These are phyloP conservation scores for Shiraia sp. DNA, from an alignment of 2,329 filamentous ascomycete genomes.

Conservation along the genomic window DNA sequence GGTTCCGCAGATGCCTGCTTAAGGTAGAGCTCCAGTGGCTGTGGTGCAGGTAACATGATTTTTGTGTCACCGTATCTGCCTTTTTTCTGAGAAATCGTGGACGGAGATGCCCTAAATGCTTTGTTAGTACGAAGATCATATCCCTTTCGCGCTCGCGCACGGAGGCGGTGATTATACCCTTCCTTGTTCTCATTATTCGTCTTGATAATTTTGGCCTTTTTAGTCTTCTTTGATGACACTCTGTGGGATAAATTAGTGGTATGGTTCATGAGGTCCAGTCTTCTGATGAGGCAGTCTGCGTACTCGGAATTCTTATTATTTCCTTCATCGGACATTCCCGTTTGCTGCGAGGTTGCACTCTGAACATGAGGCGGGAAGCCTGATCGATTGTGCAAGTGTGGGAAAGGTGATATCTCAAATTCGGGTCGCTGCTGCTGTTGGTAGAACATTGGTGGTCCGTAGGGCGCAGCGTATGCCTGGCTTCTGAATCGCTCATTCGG, in stretches of 20 bases:
- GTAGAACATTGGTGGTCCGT: slow-evolving; percentile 10
- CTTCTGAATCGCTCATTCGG: slow-evolving; percentile 10
- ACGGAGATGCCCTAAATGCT: slow-evolving; percentile 12
- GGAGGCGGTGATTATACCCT: slow-evolving; percentile 23
- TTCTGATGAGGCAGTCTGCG: too few relatives aligned
- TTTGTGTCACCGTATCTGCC: slow-evolving; percentile 27
- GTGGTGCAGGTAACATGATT: slow-evolving; percentile 56
- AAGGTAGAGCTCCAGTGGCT: slow-evolving; percentile 66
- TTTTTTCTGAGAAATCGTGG: slow-evolving; percentile 12
- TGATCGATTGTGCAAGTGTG: too few relatives aligned
- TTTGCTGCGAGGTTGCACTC: too few relatives aligned
- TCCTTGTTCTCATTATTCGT: slow-evolving; percentile 13
- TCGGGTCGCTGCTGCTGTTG: slow-evolving; percentile 6
- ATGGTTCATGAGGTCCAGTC: too few relatives aligned
- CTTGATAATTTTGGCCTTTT: too few relatives aligned
- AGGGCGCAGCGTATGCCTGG: slow-evolving; percentile 8
- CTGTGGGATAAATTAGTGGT: too few relatives aligned
- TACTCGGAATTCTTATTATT: too few relatives aligned
- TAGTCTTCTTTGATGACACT: too few relatives aligned
- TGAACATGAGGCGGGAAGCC: too few relatives aligned
- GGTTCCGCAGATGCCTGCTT: slow-evolving; percentile 50
- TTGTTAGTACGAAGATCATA: slow-evolving; percentile 27
- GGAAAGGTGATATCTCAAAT: too few relatives aligned
- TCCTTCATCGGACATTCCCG: too few relatives aligned
- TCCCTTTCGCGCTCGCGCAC: slow-evolving; percentile 3